Percentiles rank a stretch among this genome's conserved stretches.
Conservation (phyloP, 352 stramenopile species). For the Pythium apleroticum region DNA sequence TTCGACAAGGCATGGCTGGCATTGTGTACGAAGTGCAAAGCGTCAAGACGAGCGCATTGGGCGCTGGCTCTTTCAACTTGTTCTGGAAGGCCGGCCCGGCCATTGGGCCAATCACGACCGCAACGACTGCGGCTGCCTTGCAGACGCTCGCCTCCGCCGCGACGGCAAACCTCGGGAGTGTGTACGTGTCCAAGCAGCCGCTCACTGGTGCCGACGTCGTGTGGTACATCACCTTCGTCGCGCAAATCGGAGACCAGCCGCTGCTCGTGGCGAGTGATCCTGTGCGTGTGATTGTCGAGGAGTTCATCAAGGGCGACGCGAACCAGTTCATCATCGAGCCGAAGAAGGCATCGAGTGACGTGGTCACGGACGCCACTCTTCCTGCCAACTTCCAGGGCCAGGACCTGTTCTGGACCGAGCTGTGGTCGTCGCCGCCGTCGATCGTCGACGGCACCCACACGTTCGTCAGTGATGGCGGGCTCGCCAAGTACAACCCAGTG, state of each 20-base stretch:
- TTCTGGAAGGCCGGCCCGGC: conserved; percentile 34
- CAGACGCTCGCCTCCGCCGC: conserved; percentile 36
- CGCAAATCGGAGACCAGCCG: conserved; percentile 76
- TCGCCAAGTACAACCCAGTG: conserved; percentile 90
- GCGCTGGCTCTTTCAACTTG: conserved; percentile 49
- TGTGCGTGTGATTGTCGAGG: conserved; percentile 55
- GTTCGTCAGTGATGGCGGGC: conserved; percentile 91
- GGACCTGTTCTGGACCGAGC: conserved; percentile 96
- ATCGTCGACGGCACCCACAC: conserved; percentile 87
- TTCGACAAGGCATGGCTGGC: conserved; percentile 91
- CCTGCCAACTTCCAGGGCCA: conserved; percentile 82
- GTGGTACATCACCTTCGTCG: conserved; percentile 89
- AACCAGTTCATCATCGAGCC: conserved; percentile 96
- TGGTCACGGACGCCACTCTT: conserved; percentile 87
- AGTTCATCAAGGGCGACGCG: conserved; percentile 92
- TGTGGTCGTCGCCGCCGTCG: conserved; percentile 83
- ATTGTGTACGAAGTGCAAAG: conserved; percentile 96
- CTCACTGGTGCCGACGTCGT: conserved; percentile 52
- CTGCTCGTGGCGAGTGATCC: conserved; percentile 55
- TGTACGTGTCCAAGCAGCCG: conserved; percentile 59
- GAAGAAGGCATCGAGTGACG: conserved; percentile 88
- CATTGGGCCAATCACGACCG: conserved; percentile 43
- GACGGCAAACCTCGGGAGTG: conserved; percentile 40
- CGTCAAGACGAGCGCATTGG: conserved; percentile 55
- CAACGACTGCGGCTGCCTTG: conserved; percentile 43